phyloP scores from a whole-genome alignment of 2,329 filamentous ascomycete species.

The Akanthomyces lecanii region DNA sequence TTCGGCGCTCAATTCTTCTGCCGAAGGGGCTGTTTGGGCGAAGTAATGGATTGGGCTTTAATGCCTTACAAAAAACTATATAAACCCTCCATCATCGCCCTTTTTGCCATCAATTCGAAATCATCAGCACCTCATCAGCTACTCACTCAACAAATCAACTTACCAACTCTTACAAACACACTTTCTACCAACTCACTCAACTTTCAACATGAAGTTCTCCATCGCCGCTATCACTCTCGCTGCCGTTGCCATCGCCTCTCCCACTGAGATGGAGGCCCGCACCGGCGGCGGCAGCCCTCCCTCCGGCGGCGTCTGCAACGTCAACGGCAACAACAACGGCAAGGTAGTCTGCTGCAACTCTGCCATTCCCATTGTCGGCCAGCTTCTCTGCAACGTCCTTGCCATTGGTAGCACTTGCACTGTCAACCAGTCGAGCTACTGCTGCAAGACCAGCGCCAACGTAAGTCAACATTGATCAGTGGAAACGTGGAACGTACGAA shows the following conservation, averaged over 20 bases:
- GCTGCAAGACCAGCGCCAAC: neutral
- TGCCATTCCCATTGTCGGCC: slow-evolving; percentile 6
- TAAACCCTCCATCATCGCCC: neutral
- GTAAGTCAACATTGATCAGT: neutral
- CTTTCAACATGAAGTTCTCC: slow-evolving; percentile 12
- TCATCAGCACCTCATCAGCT: neutral
- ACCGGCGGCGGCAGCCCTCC: neutral
- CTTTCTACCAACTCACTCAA: neutral
- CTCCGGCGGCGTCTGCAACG: neutral
- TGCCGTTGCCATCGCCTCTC: neutral
- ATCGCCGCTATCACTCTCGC: neutral
- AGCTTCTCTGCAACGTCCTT: slow-evolving; percentile 7
- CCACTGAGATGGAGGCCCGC: neutral
- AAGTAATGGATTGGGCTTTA: neutral
- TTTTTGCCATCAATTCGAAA: neutral
- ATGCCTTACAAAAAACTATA: neutral
- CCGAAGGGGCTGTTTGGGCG: neutral
- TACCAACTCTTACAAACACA: neutral
- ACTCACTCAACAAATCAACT: neutral
- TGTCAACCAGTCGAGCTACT: neutral
- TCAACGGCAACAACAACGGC: slow-evolving; percentile 2
- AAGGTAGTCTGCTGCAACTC: slow-evolving; percentile 10
- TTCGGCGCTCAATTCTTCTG: neutral
- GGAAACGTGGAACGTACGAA: neutral
- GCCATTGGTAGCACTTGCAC: neutral